Percentiles rank a stretch among this genome's conserved stretches.
Evolutionary conservation across 2,329 filamentous ascomycete genomes (phyloP).

Genomic region (Fusarium sp.): DNA sequence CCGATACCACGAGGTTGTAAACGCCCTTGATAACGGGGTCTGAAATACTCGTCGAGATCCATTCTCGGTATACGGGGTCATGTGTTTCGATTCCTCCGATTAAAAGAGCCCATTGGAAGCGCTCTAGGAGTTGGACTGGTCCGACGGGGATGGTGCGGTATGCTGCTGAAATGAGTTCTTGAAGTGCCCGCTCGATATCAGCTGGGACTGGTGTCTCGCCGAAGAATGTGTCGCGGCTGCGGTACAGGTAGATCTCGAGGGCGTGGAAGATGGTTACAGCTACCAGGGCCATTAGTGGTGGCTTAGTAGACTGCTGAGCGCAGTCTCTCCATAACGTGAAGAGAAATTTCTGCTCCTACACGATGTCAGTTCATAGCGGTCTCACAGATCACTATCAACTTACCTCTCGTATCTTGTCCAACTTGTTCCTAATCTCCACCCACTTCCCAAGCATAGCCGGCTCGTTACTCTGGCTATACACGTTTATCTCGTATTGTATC

Average conservation of each 20-base stretch:
- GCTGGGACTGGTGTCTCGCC: neutral
- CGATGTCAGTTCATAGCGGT: rapidly evolving
- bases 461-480: neutral
- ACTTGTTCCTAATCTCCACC: neutral
- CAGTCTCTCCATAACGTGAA: neutral
- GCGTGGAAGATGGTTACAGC: neutral
- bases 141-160: neutral
- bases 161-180: neutral
- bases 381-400: rapidly evolving
- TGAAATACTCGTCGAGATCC: constrained; percentile 31
- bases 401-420: constrained; percentile 3
- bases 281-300: constrained; percentile 2
- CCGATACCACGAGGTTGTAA: neutral
- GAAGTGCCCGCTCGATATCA: neutral
- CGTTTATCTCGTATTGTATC: constrained; percentile 12
- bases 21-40: constrained; percentile 30
- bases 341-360: neutral
- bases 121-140: constrained; percentile 2
- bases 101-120: constrained; percentile 13
- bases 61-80: constrained; percentile 27
- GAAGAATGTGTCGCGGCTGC: neutral
- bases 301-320: neutral
- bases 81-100: constrained; percentile 31
- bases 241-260: neutral
- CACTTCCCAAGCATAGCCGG: neutral